Conservation (phyloP, 2,329 filamentous ascomycete species). For the Aspergillus pseudotamarii region DNA sequence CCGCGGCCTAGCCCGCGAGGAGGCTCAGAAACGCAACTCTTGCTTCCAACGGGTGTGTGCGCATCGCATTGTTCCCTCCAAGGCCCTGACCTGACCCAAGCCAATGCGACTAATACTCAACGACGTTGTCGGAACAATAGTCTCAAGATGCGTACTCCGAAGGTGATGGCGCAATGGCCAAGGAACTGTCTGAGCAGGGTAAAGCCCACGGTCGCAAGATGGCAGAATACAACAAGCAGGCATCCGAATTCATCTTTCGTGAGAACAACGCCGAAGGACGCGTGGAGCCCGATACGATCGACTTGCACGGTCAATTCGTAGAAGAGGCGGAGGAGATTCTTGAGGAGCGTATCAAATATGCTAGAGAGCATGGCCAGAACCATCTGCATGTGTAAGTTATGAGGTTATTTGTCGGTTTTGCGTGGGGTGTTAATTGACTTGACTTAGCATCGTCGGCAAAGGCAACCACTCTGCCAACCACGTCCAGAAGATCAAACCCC, state of each 20-base stretch:
- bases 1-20: slow-evolving; percentile 77
- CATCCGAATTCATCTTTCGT: slow-evolving; percentile 91
- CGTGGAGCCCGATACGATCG: slow-evolving; percentile 80
- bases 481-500: slow-evolving; percentile 93
- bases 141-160: slow-evolving; percentile 77
- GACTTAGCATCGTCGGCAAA: slow-evolving; percentile 82
- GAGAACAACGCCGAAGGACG: slow-evolving; percentile 84
- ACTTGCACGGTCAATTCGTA: slow-evolving; percentile 91
- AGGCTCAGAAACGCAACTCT: slow-evolving; percentile 74
- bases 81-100: background rate
- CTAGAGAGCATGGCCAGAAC: slow-evolving; percentile 70
- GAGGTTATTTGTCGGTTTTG: background rate
- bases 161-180: slow-evolving; percentile 82
- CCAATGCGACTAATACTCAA: background rate
- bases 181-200: slow-evolving; percentile 80
- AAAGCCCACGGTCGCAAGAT: slow-evolving; percentile 82
- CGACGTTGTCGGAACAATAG: slow-evolving; percentile 43
- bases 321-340: slow-evolving; percentile 93
- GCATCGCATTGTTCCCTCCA: background rate
- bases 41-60: slow-evolving; percentile 70
- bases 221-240: slow-evolving; percentile 87
- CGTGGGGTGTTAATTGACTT: background rate
- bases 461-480: slow-evolving; percentile 83
- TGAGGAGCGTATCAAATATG: slow-evolving; percentile 79
- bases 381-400: slow-evolving; percentile 76